phyloP scores from a whole-genome alignment of 768 basidiomycete species.

The Gyrodon lividus region DNA sequence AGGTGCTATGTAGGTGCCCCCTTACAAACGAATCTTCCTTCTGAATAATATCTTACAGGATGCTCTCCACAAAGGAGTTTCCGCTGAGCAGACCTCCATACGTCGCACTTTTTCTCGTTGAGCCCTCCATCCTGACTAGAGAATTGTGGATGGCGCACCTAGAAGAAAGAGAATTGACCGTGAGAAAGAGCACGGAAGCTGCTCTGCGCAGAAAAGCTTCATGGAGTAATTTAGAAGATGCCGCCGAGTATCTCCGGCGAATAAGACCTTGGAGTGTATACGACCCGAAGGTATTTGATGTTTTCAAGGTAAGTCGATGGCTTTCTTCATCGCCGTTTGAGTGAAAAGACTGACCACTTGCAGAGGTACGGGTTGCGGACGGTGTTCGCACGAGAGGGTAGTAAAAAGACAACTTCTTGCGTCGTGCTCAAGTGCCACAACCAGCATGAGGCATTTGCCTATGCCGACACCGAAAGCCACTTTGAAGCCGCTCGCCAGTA shows the following conservation, averaged over 20 bases:
- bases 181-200: constrained; percentile 38
- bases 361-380: constrained; percentile 11
- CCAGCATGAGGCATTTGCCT: constrained; percentile 46
- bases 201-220: constrained; percentile 37
- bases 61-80: constrained; percentile 38
- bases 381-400: constrained; percentile 7
- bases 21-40: background rate
- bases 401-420: constrained; percentile 19
- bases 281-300: constrained; percentile 40
- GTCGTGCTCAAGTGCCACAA: constrained; percentile 42
- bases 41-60: constrained; percentile 23
- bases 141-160: constrained; percentile 37
- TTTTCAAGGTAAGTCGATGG: constrained; percentile 38
- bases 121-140: constrained; percentile 42
- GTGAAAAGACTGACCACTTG: constrained; percentile 1
- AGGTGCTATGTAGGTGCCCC: constrained; percentile 35
- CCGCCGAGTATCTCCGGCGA: constrained; percentile 41
- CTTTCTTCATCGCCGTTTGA: background rate
- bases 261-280: constrained; percentile 47
- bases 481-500: constrained; percentile 40
- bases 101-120: constrained; percentile 42
- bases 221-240: constrained; percentile 43
- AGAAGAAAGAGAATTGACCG: constrained; percentile 37
- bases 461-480: constrained; percentile 43
- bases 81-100: constrained; percentile 29